Base-by-base conservation (phyloP, 2,329 filamentous ascomycete species). In the Leptographium wingfieldii region DNA sequence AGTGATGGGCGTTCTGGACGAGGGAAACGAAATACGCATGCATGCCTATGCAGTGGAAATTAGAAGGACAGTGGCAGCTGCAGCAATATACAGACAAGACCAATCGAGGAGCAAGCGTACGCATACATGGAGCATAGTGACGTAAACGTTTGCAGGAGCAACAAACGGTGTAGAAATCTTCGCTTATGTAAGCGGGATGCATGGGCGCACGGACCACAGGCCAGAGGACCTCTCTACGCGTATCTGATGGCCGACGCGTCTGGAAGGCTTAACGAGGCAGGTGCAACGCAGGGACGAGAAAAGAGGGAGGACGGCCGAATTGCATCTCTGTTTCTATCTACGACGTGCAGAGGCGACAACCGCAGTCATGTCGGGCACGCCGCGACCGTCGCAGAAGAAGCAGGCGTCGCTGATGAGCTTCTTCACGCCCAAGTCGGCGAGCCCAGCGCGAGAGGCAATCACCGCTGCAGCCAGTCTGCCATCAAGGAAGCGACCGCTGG, bases 361-460 rank as follows among this genome's bases (percentile, higher is more conserved):
- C 14, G 14, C 19, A 49, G 43, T 29, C 53, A 76, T 76, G 74
- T 68, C 73, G 19, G 69, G 71, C 35, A 67, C 72, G 16, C 62
- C 76, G 1, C 76, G 76, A 57, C 65, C 74, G 0, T 66, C 73
- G 33, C 74, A 71, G 59, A 88, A 87, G 72, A 88, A 86, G 67
- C 90, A 96, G 69, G 82, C 86, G 65, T 89, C 90, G 0, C 86
- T 96, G 63, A 94, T 90, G 3, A 92, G 85, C 69, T 95, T 95
- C 73, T 95, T 95, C 70, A 81, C 84, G 0, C 83, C 83, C 16
- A 85, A 80, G 64, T 74, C 81, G 14, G 70, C 25, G 75, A 59
- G 51, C 25, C 58, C 49, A 3, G n/a, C 31, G 5, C 25, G 48
- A 27, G 22, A n/a, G 22, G 27, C 22, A 67, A 2, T 9, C 33